phyloP scores from a whole-genome alignment of 495 filamentous ascomycete genomes.

The Apodospora peruviana region DNA sequence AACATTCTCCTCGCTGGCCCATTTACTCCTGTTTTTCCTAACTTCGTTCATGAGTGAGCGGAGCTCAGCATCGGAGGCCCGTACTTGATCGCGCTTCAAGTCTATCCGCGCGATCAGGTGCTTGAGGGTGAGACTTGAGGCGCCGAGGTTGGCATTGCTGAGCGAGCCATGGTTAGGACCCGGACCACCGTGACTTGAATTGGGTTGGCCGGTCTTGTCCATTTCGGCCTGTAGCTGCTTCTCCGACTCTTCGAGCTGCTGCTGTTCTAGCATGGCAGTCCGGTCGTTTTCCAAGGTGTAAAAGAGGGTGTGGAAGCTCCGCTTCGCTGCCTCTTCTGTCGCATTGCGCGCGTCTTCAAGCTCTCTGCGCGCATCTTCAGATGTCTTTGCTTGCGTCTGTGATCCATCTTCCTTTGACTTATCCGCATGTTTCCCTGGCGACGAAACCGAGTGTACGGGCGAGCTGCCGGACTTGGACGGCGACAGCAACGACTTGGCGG shows the following conservation, averaged over 20 bases:
- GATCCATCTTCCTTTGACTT: conserved; percentile 40
- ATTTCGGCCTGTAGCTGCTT: conserved; percentile 93
- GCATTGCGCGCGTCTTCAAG: conserved; percentile 91
- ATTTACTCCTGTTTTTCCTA: conserved; percentile 94
- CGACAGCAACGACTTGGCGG: conserved; percentile 42
- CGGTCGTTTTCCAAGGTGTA: conserved; percentile 93
- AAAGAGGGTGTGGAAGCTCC: conserved; percentile 85
- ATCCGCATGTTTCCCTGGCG: conserved; percentile 44
- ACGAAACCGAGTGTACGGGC: conserved; percentile 47
- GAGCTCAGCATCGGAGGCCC: conserved; percentile 87
- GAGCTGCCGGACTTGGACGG: conserved; percentile 56
- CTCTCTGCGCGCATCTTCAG: conserved; percentile 86
- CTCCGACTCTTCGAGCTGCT: conserved; percentile 93
- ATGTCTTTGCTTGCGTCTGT: conserved; percentile 52
- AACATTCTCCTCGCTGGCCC: conserved; percentile 95
- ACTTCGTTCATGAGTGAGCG: conserved; percentile 92
- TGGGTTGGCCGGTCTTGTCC: conserved; percentile 54
- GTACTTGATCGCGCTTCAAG: conserved; percentile 77
- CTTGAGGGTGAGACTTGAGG: conserved; percentile 94
- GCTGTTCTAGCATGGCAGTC: conserved; percentile 95
- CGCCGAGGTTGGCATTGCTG: conserved; percentile 88
- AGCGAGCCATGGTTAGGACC: conserved; percentile 71
- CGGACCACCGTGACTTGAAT: conserved; percentile 38
- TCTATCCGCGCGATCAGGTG: conserved; percentile 95
- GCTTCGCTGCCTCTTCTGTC: conserved; percentile 82